phyloP scores from a whole-genome alignment of 768 basidiomycete species.

The Tylopilus sp. region DNA sequence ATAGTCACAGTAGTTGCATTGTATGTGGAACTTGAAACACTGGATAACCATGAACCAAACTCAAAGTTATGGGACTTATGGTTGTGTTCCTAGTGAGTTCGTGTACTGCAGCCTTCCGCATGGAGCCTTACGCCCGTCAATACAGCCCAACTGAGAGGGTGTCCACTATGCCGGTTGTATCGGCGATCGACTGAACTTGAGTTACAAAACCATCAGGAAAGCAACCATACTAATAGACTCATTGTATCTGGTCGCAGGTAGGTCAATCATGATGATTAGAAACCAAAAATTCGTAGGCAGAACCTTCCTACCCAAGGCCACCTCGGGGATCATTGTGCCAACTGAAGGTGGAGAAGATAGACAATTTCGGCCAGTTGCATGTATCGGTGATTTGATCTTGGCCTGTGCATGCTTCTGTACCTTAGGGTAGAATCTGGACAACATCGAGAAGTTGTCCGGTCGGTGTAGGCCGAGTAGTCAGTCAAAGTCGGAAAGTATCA shows the following conservation, averaged over 20 bases:
- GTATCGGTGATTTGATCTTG: conserved; percentile 13
- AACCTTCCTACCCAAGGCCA: conserved; percentile 10
- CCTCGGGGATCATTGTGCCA: conserved; percentile 9
- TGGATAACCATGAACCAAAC: too few species aligned
- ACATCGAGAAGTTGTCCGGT: conserved; percentile 5
- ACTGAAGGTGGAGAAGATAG: conserved; percentile 7
- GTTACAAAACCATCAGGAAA: conserved; percentile 37
- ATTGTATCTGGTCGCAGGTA: conserved; percentile 31
- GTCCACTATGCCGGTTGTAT: conserved; percentile 2
- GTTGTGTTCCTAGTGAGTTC: too few species aligned
- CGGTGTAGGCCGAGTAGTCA: background rate
- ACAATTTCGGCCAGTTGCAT: conserved; percentile 10
- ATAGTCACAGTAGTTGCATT: too few species aligned
- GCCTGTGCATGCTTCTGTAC: conserved; percentile 14
- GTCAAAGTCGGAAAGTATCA: too few species aligned
- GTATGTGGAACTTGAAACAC: too few species aligned
- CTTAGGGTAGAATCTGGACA: conserved; percentile 9
- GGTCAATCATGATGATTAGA: conserved; percentile 10
- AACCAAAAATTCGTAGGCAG: background rate
- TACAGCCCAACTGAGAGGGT: background rate
- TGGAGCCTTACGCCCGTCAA: too few species aligned
- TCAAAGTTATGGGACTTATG: too few species aligned
- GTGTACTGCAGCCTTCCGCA: too few species aligned
- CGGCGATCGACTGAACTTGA: background rate
- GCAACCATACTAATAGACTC: conserved; percentile 27